These are phyloP conservation scores for Gardenia jasminoides DNA, from an alignment of 257 asterid species.

Conservation along the genomic window DNA sequence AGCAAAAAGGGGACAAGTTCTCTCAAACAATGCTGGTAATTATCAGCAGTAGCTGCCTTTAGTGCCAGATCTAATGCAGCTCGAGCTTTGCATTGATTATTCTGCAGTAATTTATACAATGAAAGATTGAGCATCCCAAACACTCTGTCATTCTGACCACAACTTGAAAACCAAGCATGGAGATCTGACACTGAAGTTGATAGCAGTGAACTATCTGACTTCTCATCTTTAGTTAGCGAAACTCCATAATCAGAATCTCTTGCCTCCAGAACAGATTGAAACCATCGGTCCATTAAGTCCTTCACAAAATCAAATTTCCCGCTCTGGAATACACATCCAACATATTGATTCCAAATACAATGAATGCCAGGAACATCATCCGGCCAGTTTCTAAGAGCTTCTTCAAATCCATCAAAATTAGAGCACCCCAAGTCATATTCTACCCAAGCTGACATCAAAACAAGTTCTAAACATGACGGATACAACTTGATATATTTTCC, in stretches of 20 bases:
- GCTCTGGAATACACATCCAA: constrained; percentile 31
- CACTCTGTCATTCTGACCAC: constrained; percentile 27
- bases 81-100: constrained; percentile 30
- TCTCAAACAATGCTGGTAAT: constrained; percentile 39
- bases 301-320: constrained; percentile 27
- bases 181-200: constrained; percentile 28
- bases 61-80: constrained; percentile 36
- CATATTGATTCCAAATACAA: constrained; percentile 52
- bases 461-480: constrained; percentile 51
- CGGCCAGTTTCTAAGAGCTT: constrained; percentile 41
- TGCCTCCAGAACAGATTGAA: constrained; percentile 21
- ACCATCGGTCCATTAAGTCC: constrained; percentile 46
- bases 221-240: constrained; percentile 6
- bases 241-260: constrained; percentile 13
- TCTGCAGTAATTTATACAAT: constrained; percentile 34
- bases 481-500: constrained; percentile 36
- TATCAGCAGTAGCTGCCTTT: constrained; percentile 34
- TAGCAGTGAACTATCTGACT: constrained; percentile 7
- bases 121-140: constrained; percentile 47
- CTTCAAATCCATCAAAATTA: constrained; percentile 42
- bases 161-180: constrained; percentile 26
- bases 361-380: constrained; percentile 43
- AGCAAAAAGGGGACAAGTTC: constrained; percentile 33
- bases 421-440: constrained; percentile 26
- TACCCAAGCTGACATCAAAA: constrained; percentile 40